Evolutionary conservation across 257 asterid genomes (phyloP), one percentile per base, ranked within the genome.

Genomic region (Ajuga chamaepitys): DNA sequence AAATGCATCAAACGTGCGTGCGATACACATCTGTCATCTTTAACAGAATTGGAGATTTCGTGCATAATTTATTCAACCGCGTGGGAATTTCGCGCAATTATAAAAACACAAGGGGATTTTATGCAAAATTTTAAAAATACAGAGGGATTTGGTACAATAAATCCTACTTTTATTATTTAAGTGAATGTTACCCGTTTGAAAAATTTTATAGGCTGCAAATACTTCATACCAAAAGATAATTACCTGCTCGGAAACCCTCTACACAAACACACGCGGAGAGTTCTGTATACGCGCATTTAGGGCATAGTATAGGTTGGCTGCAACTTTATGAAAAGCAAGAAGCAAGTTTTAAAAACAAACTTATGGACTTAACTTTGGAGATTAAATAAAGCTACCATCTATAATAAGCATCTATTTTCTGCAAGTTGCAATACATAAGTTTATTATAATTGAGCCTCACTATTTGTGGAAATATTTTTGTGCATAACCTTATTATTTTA

Each of bases 251-350:
- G 41, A 66, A 65, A 28, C n/a, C 40, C 61, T 52, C 18, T 18
- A 3, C 9, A 37, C 8, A 35, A 3, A 24, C 12, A 62, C 2
- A 17, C 13, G 20, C 0, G 22, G 6, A 17, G 24, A 9, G 37
- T 11, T 14, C 18, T 64, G 21, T 8, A 7, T 44, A 8, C n/a
- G n/a, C n/a, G n/a, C n/a, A 11, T 46, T 17, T 9, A 28, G 16
- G 25, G 32, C 26, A 28, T 42, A 52, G 51, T 16, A 42, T 65
- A 44, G 60, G 62, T 58, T 58, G 73, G 75, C 45, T 48, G 37
- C 60, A 75, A 59, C 74, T 66, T 70, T 46, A 54, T 60, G 61
- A 37, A 71, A 70, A 71, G 71, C 51, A 25, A 61, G 4, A 17
- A 60, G 37, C 18, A 40, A 5, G 32, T 42, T 46, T 0, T 73